phyloP scores from a whole-genome alignment of 352 stramenopile species.

The Pythium vanterpoolii region DNA sequence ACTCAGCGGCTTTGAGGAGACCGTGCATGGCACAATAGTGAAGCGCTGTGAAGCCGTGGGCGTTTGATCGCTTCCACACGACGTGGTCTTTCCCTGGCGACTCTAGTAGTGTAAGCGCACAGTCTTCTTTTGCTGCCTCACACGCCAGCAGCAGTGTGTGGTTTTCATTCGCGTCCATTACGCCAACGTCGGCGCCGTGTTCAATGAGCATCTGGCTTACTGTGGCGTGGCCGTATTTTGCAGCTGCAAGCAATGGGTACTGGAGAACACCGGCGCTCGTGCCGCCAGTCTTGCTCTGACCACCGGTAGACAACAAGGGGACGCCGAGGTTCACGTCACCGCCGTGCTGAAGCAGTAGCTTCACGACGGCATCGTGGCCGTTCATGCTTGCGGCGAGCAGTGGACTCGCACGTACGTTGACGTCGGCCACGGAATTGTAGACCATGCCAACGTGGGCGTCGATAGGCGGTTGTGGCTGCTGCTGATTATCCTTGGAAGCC shows the following conservation, averaged over 20 bases:
- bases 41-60: constrained; percentile 55
- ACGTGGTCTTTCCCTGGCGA: constrained; percentile 12
- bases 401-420: constrained; percentile 55
- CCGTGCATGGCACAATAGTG: constrained; percentile 55
- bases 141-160: constrained; percentile 60
- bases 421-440: constrained; percentile 63
- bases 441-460: constrained; percentile 63
- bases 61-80: constrained; percentile 44
- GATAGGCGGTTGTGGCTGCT: constrained; percentile 9
- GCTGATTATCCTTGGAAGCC: background rate
- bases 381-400: constrained; percentile 73
- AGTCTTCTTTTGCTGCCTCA: constrained; percentile 46
- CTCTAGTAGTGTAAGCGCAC: constrained; percentile 41
- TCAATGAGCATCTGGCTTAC: constrained; percentile 77
- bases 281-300: background rate
- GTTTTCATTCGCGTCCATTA: constrained; percentile 40
- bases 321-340: constrained; percentile 22
- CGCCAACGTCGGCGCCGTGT: constrained; percentile 30
- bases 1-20: constrained; percentile 29
- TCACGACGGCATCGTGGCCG: constrained; percentile 53
- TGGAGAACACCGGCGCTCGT: constrained; percentile 12
- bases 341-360: constrained; percentile 40
- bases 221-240: constrained; percentile 89
- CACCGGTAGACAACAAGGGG: background rate
- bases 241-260: constrained; percentile 86